These are phyloP conservation scores for Solanum megistacrolobum DNA, from an alignment of 257 asterid species.

Conservation along the genomic window DNA sequence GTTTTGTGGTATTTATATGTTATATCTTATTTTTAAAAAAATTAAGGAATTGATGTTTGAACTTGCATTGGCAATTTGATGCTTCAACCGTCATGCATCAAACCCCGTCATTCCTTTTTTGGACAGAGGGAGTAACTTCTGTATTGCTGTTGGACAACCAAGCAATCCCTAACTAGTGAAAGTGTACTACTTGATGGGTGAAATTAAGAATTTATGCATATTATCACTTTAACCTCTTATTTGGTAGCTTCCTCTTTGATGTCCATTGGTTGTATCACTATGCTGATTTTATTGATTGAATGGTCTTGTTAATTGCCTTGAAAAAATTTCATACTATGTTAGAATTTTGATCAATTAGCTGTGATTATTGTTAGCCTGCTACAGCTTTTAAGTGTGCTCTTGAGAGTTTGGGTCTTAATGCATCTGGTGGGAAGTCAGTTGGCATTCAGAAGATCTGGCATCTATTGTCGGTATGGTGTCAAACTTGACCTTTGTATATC, in stretches of 20 bases:
- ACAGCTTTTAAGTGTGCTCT: conserved; percentile 71
- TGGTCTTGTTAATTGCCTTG: not conserved
- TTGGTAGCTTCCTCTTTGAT: not conserved
- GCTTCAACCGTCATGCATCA: not conserved
- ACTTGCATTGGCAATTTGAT: not conserved
- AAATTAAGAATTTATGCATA: not conserved
- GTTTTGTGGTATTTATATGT: not conserved
- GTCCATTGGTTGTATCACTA: not conserved
- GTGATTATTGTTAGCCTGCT: conserved; percentile 61
- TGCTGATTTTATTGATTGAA: not conserved
- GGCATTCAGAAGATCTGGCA: conserved; percentile 95
- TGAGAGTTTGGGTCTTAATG: conserved; percentile 63
- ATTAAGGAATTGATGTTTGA: not conserved
- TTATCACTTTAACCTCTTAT: not conserved
- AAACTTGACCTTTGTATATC: not conserved
- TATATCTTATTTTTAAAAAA: not conserved
- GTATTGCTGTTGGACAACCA: not conserved
- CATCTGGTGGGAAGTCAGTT: conserved; percentile 81
- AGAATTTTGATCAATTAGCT: not conserved
- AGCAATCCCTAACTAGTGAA: not conserved
- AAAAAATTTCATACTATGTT: not conserved
- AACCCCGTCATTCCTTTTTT: not conserved
- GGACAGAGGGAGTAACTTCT: not conserved
- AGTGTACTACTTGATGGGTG: not conserved
- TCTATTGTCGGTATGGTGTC: conserved; percentile 56